phyloP scores from a whole-genome alignment of 805 yeast species.

The Zygotorulaspora chibaensis region DNA sequence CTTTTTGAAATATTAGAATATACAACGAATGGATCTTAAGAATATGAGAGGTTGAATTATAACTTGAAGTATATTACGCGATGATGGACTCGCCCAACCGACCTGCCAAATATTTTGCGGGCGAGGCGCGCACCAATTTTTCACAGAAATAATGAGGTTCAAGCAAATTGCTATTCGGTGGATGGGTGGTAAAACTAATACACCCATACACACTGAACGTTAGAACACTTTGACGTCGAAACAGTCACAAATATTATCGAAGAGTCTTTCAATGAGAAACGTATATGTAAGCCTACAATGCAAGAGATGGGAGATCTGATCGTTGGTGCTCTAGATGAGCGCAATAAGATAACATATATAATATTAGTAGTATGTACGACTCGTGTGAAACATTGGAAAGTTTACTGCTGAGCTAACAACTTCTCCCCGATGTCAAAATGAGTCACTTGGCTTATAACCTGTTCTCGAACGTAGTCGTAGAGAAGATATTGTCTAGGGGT shows the following conservation, averaged over 20 bases:
- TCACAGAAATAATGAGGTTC: neutral
- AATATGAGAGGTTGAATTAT: neutral
- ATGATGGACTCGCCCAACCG: too few species aligned
- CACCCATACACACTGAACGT: neutral
- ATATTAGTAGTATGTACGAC: slow-evolving; percentile 18
- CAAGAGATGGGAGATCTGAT: too few species aligned
- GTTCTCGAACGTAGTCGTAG: slow-evolving; percentile 39
- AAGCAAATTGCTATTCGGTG: neutral
- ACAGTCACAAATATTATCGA: slow-evolving; percentile 1
- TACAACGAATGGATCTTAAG: neutral
- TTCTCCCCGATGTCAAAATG: slow-evolving; percentile 13
- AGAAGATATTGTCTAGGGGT: slow-evolving; percentile 34
- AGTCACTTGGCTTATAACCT: slow-evolving; percentile 10
- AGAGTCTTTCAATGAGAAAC: neutral
- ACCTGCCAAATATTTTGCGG: too few species aligned
- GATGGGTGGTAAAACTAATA: neutral
- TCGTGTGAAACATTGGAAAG: slow-evolving; percentile 27
- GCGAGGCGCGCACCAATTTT: too few species aligned
- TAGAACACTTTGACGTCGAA: neutral
- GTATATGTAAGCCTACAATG: too few species aligned
- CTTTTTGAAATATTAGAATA: neutral
- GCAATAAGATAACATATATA: neutral
- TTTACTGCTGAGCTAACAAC: slow-evolving; percentile 2
- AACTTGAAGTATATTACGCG: neutral
- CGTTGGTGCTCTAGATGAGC: too few species aligned